Evolutionary conservation across 2,329 filamentous ascomycete species (phyloP), one percentile per base, ranked within the genome.

Genomic region (Volutella citrinella): DNA sequence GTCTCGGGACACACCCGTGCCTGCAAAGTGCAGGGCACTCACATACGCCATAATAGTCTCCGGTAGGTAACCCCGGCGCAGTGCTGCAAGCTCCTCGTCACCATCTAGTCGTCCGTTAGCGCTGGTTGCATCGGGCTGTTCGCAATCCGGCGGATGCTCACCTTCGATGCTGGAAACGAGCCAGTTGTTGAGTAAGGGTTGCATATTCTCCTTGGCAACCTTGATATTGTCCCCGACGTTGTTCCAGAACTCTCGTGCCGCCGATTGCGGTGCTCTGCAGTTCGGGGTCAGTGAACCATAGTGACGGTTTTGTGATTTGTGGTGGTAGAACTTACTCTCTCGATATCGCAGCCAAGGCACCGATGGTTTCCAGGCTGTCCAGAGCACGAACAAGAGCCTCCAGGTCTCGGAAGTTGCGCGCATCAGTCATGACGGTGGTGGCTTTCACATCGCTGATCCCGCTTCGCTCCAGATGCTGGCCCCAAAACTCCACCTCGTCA

Each of bases 1-100:
- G 38, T 91, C 86, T 26, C 88, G 80, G 27, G 80, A 83, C 26
- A 94, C 68, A 30, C 78, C 74, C 28, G 80, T 81, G 5, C 87
- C 88, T 0, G 85, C 84, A 54, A 84, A 85, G 57, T 94, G 85
- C 30, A 97, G 68, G 3, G 85, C 82, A 51, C 78, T 82, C 55
- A 93, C 79, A 58, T 93, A 96, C 4, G 85, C 87, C 30, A 98
- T 73, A 25, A 95, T 70, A 13, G 87, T 76, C 57, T 96, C 89
- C 3, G 93, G 90, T 4, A 98, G 72, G 60, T 95, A 97, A 1
- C 78, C 76, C 34, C 80, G 75, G 46, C 89, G 80, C 32, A 97
- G 77, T 16, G 71, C 64, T 29, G 64, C 63, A 29, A 88, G 74
- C 34, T 86, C 78, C 12, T 68, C 57, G 39, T 78, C 74, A 52